phyloP scores from a whole-genome alignment of 495 filamentous ascomycete species.

The Recurvomyces mirabilis region DNA sequence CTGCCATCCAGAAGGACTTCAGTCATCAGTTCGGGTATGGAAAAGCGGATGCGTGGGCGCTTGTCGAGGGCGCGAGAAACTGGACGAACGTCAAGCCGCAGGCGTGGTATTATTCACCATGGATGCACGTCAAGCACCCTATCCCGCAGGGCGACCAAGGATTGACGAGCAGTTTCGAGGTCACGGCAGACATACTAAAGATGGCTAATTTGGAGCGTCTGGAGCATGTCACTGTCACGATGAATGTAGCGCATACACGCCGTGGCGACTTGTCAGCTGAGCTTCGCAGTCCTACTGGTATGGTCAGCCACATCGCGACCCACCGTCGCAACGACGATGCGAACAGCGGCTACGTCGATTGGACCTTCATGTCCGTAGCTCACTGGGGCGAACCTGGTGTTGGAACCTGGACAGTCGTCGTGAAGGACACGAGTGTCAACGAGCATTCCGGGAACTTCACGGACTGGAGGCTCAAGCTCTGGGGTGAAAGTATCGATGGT shows the following conservation, averaged over 20 bases:
- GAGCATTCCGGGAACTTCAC: slow-evolving; percentile 62
- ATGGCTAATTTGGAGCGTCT: slow-evolving; percentile 72
- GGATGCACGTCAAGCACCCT: slow-evolving; percentile 73
- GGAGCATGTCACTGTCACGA: slow-evolving; percentile 93
- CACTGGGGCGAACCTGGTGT: slow-evolving; percentile 90
- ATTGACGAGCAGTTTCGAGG: slow-evolving; percentile 61
- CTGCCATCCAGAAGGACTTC: slow-evolving; percentile 69
- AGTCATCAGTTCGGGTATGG: slow-evolving; percentile 94
- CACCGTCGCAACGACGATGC: slow-evolving; percentile 53
- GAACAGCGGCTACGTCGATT: slow-evolving; percentile 71
- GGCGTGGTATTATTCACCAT: slow-evolving; percentile 86
- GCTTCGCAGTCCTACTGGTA: slow-evolving; percentile 67
- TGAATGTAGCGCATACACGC: slow-evolving; percentile 80
- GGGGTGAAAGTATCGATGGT: slow-evolving; percentile 76
- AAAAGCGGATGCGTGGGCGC: slow-evolving; percentile 76
- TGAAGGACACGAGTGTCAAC: slow-evolving; percentile 78
- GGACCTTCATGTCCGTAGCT: slow-evolving; percentile 97
- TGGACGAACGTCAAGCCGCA: slow-evolving; percentile 94
- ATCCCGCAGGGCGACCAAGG: slow-evolving; percentile 83
- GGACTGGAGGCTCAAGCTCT: slow-evolving; percentile 90
- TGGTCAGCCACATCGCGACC: slow-evolving; percentile 75
- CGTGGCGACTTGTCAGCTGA: slow-evolving; percentile 92
- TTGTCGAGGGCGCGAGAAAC: slow-evolving; percentile 74
- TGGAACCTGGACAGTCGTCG: slow-evolving; percentile 80
- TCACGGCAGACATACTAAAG: slow-evolving; percentile 64